Base-by-base conservation (phyloP, 495 filamentous ascomycete species). In the Recurvomyces mirabilis region DNA sequence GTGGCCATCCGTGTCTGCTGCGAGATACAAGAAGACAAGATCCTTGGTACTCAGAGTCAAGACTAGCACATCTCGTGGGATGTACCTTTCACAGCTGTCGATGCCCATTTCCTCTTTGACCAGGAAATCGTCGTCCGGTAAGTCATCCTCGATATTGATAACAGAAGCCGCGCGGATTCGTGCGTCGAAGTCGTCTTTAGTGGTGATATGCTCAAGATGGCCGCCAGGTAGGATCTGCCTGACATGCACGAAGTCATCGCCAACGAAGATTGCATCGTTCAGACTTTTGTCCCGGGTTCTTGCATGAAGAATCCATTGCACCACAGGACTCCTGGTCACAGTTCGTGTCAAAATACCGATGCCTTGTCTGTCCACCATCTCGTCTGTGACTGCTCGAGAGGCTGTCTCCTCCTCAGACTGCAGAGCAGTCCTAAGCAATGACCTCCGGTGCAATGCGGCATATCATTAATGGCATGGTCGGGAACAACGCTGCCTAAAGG, bases 191-290 rank as follows among this genome's bases (percentile, higher is more conserved):
- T 93, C 79, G 12, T 70, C 67, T 55, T 88, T 93, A 29, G 71
- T 71, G 23, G 71, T 63, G 19, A 94, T 70, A 46, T 86, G 77
- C 35, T 77, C 70, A 11, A 95, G 70, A 45, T 77, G 77, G 12
- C 73, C 73, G 65, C 81, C 65, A 48, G 64, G 45, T 31, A 62
- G 59, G 54, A 82, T 63, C 63, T 82, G 77, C 52, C 81, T 79
- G 49, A 98, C 74, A 38, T 84, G 74, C 31, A 86, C 68, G 55
- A 67, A 75, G 34, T 76, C 65, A 43, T 82, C 71, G 5, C 52
- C 52, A 15, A 98, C 73, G 49, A 95, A 87, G n/a, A 87, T 79
- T 49, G 95, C 82, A 68, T 98, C 88, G 41, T 93, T 88, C 43
- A 76, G 70, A 7, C 71, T 57, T 36, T 67, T 64, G 43, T 75